Base-by-base conservation (phyloP, 106 monocot species). In the Acorus gramineus region DNA sequence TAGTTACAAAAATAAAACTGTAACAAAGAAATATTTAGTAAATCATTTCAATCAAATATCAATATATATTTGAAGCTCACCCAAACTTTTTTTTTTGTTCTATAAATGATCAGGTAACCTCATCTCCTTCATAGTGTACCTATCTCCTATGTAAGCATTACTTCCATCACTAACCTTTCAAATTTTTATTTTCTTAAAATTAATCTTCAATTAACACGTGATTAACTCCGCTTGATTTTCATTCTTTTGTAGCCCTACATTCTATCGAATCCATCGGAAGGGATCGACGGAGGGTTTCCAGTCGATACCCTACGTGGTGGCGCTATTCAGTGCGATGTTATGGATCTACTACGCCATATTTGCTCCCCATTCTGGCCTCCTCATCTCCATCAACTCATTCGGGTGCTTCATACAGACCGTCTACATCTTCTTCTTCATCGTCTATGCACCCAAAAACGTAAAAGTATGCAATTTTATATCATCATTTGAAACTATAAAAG, bases 271-370 rank as follows among this genome's bases (percentile, higher is more conserved):
- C 7, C 79, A 76, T 57, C 75, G 13, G 66, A 89, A 66, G 53
- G 85, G 77, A 74, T 79, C 88, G 2, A 85, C 81, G 0, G 80
- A 85, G 57, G 88, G 85, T 6, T 93, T 93, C 56, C 85, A 85
- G 0, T 82, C 82, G 0, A 56, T 80, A 9, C 93, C 93, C 0
- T 89, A 88, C 43, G 68, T 81, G 0, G 80, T 83, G 3, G 80
- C 88, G 1, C 72, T 93, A 12, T 83, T 93, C 70, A 89, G 85
- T 45, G 68, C 82, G 8, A 88, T 79, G 82, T 66, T 93, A 45
- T 89, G 85, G 88, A 78, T 93, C 12, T 85, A 68, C 74, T 93
- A 85, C 53, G 88, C 93, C 7, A 45, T 82, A 46, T 10, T 80
- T 49, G 82, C 85, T 60, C 71, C 75, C 10, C 44, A 75, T 14